Evolutionary conservation across 192 early-diverging fungal species (phyloP).

Genomic region (Coemansia sp.): DNA sequence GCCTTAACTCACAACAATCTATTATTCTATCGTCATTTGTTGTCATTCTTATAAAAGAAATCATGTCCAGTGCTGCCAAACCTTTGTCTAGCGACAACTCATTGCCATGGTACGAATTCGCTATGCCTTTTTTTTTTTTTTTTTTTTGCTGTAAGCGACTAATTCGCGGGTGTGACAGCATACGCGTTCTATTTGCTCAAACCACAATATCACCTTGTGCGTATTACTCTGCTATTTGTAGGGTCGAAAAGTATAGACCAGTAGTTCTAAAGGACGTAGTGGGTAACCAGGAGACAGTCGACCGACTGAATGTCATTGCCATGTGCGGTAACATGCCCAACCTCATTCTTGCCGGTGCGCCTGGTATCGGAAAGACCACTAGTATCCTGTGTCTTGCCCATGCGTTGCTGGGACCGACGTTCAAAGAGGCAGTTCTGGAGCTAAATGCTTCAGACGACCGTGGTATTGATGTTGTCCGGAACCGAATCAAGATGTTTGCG

Average conservation of each 20-base stretch:
- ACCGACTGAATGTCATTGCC: constrained; percentile 82
- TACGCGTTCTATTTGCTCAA: background rate
- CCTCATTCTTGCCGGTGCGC: constrained; percentile 86
- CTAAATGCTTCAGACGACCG: constrained; percentile 98
- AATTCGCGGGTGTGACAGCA: background rate
- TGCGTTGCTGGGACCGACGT: constrained; percentile 79
- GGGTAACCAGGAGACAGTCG: constrained; percentile 91
- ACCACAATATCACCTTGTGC: background rate
- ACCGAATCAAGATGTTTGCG: constrained; percentile 98
- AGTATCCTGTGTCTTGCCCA: constrained; percentile 91
- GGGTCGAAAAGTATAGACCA: constrained; percentile 94
- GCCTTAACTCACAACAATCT: background rate
- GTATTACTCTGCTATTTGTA: constrained; percentile 9
- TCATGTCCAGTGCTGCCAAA: constrained; percentile 13
- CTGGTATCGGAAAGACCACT: constrained; percentile 98
- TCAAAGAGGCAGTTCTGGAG: constrained; percentile 94
- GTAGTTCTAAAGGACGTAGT: constrained; percentile 83
- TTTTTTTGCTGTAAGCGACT: background rate
- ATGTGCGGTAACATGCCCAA: constrained; percentile 95
- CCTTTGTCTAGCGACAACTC: constrained; percentile 29
- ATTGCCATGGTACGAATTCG: constrained; percentile 43
- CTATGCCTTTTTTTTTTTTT: background rate
- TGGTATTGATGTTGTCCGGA: constrained; percentile 95
- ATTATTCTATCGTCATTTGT: background rate
- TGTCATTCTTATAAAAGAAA: background rate